These are phyloP conservation scores for Dendrobium catenatum DNA, from an alignment of 106 monocot species.

Conservation along the genomic window DNA sequence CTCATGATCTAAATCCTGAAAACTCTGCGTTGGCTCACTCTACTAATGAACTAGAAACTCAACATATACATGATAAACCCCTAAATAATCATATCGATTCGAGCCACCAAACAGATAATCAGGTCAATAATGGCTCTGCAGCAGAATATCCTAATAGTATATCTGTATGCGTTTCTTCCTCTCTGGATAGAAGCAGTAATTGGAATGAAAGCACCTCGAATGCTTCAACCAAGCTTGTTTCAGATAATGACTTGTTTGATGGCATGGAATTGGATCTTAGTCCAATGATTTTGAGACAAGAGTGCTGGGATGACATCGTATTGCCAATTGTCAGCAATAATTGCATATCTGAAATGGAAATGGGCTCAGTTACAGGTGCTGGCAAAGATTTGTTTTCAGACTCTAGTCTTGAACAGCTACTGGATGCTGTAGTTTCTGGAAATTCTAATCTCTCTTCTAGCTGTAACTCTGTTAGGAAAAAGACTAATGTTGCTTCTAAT, in stretches of 20 bases:
- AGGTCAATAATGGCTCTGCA: background rate
- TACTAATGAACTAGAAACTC: background rate
- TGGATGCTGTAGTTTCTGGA: conserved; percentile 23
- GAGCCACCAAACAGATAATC: background rate
- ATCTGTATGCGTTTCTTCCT: background rate
- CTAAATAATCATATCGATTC: conserved; percentile 1
- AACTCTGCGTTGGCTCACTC: background rate
- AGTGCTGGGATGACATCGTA: conserved; percentile 43
- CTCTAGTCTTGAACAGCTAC: conserved; percentile 36
- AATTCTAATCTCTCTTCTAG: conserved; percentile 17
- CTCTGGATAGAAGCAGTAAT: background rate
- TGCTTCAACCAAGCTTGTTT: conserved; percentile 1
- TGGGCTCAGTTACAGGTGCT: conserved; percentile 2
- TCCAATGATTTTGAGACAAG: conserved; percentile 5
- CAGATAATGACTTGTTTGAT: conserved; percentile 43
- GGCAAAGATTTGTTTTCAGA: conserved; percentile 26
- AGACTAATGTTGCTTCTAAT: conserved; percentile 2
- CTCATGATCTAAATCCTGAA: conserved; percentile 5
- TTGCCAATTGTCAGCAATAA: conserved; percentile 13
- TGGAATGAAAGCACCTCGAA: conserved; percentile 7
- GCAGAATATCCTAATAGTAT: background rate
- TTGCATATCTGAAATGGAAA: conserved; percentile 21
- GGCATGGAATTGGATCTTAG: conserved; percentile 47
- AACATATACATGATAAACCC: background rate
- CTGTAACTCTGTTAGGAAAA: conserved; percentile 17